Evolutionary conservation across 208 protist species (phyloP).

Genomic region (Crithidia fasciculata): DNA sequence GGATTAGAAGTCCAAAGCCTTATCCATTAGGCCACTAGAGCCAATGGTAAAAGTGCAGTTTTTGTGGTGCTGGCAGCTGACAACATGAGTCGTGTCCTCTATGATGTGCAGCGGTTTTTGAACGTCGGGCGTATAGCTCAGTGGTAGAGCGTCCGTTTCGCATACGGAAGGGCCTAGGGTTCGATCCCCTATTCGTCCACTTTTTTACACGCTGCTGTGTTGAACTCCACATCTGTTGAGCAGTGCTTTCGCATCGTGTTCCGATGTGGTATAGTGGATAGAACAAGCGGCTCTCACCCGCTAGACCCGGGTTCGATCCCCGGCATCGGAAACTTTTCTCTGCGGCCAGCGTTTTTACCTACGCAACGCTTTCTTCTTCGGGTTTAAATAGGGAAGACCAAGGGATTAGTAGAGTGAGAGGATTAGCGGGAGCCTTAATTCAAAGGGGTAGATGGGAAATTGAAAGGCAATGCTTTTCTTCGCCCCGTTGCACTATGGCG

Average conservation of each 20-base stretch:
- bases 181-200: conserved; percentile 82
- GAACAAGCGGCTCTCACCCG: conserved; percentile 94
- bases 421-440: no score
- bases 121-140: conserved; percentile 81
- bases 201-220: conserved; percentile 29
- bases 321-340: conserved; percentile 84
- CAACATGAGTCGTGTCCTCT: not conserved
- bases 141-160: conserved; percentile 90
- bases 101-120: not conserved
- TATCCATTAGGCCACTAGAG: conserved; percentile 91
- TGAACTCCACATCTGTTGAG: not conserved
- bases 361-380: not conserved
- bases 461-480: no score
- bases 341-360: not conserved
- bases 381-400: not conserved
- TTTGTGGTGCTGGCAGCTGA: not conserved
- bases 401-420: no score
- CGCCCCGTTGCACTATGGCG: no score
- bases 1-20: conserved; percentile 92
- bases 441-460: no score
- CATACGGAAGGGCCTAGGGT: conserved; percentile 88
- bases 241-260: conserved; percentile 18
- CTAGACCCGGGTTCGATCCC: conserved; percentile 95
- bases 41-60: conserved; percentile 2
- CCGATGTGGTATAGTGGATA: conserved; percentile 94